Conservation (phyloP, 129 eudicot species). For the Flaveria linearis region DNA sequence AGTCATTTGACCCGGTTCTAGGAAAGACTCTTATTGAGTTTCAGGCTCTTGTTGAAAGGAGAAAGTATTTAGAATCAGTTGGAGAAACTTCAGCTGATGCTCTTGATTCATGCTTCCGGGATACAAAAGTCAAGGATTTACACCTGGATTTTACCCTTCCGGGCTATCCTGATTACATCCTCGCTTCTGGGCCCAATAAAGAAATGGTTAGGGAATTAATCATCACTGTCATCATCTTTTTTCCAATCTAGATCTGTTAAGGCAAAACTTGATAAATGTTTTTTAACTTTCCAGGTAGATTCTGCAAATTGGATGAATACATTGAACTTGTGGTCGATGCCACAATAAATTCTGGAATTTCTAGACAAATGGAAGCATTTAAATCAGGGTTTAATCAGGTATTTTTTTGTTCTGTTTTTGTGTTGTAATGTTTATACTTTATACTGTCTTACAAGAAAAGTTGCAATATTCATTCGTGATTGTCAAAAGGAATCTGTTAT, state of each 20-base stretch:
- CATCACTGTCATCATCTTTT: not conserved
- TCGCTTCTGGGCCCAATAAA: conserved; percentile 44
- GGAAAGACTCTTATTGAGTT: conserved; percentile 75
- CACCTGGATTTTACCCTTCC: conserved; percentile 92
- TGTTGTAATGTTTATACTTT: not conserved
- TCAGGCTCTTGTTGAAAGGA: conserved; percentile 73
- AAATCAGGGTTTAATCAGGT: conserved; percentile 88
- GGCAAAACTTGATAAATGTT: not conserved
- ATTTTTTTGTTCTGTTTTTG: not conserved
- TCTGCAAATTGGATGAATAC: conserved; percentile 65
- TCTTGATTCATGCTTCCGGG: conserved; percentile 48
- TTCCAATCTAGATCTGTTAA: not conserved
- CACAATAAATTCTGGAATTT: conserved; percentile 67
- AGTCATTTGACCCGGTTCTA: conserved; percentile 80
- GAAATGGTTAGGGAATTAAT: conserved; percentile 51
- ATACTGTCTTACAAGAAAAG: not conserved
- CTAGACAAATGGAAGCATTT: conserved; percentile 91
- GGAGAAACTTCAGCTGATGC: conserved; percentile 35
- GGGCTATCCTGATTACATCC: conserved; percentile 80
- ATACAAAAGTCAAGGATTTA: conserved; percentile 69
- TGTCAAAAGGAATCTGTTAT: not conserved
- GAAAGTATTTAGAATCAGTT: conserved; percentile 39
- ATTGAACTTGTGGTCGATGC: conserved; percentile 68
- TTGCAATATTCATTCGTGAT: not conserved
- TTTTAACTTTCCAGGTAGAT: conserved; percentile 55